Conservation (phyloP, 345 rosid species). For the Brassica nigra region DNA sequence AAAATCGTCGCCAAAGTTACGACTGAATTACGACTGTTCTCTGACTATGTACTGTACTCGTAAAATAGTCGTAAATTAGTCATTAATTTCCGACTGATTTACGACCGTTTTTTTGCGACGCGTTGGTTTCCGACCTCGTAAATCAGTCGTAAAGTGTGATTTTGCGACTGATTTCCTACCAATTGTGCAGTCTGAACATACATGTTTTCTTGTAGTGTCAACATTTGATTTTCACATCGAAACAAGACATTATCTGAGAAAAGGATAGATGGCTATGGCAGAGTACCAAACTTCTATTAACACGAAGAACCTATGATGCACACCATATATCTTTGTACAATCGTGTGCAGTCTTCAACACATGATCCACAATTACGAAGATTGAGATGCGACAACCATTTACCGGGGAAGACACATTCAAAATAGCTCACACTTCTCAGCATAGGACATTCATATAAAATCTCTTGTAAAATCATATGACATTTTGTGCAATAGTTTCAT, state of each 20-base stretch:
- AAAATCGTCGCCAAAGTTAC: not conserved
- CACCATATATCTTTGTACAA: too few species aligned
- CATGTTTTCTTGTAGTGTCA: too few species aligned
- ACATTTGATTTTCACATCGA: not conserved
- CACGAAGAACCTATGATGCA: too few species aligned
- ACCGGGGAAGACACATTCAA: not conserved
- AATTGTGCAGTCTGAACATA: too few species aligned
- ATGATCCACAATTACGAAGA: not conserved
- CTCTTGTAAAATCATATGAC: not conserved
- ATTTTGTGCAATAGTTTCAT: conserved; percentile 1
- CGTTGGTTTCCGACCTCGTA: too few species aligned
- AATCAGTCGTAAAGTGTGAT: too few species aligned
- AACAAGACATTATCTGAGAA: not conserved
- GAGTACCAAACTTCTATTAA: not conserved
- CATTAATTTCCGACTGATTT: too few species aligned
- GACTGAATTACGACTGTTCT: not conserved
- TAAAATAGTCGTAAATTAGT: too few species aligned
- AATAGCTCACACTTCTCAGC: not conserved
- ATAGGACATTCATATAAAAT: not conserved
- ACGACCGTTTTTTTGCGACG: too few species aligned
- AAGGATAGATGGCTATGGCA: not conserved
- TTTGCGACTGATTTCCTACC: too few species aligned
- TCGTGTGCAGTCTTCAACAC: not conserved
- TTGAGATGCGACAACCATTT: not conserved
- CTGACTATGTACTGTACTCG: not conserved